phyloP scores from a whole-genome alignment of 768 basidiomycete genomes.

The Atractiella rhizophila region DNA sequence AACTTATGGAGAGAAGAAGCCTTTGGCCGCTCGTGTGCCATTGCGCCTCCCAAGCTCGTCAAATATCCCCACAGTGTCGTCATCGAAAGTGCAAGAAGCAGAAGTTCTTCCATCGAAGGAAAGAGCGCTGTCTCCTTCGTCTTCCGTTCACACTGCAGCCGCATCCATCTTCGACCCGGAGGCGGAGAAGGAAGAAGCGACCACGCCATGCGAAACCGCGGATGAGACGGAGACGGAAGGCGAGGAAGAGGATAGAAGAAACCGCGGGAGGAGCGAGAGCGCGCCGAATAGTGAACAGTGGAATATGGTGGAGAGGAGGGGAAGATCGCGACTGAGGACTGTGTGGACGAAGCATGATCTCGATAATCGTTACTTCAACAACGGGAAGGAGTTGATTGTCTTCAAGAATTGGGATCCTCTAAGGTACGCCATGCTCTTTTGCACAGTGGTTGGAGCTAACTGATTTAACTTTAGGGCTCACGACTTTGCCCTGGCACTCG shows the following conservation, averaged over 20 bases:
- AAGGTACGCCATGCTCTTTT: constrained; percentile 30
- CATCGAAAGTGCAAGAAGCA: too few relatives aligned
- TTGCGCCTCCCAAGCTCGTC: too few relatives aligned
- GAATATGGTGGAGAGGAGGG: too few relatives aligned
- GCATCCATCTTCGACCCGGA: background rate
- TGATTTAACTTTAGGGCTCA: constrained; percentile 21
- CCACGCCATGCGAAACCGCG: background rate
- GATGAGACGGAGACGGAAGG: too few relatives aligned
- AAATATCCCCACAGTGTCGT: too few relatives aligned
- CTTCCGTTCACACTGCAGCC: background rate
- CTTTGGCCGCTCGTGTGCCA: constrained; percentile 60
- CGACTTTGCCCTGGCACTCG: constrained; percentile 53
- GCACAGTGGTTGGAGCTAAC: constrained; percentile 1
- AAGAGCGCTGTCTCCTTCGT: too few relatives aligned
- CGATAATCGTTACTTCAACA: constrained; percentile 63
- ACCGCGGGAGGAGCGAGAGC: too few relatives aligned
- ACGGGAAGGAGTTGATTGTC: constrained; percentile 59
- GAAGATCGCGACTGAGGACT: too few relatives aligned
- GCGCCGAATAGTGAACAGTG: too few relatives aligned
- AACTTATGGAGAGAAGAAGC: constrained; percentile 75
- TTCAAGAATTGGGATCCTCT: constrained; percentile 60
- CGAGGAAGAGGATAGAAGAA: too few relatives aligned
- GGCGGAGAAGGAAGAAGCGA: constrained; percentile 4
- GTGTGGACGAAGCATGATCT: constrained; percentile 65
- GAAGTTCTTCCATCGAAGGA: too few relatives aligned